phyloP scores from a whole-genome alignment of 768 basidiomycete genomes.

The Crepidotus variabilis region DNA sequence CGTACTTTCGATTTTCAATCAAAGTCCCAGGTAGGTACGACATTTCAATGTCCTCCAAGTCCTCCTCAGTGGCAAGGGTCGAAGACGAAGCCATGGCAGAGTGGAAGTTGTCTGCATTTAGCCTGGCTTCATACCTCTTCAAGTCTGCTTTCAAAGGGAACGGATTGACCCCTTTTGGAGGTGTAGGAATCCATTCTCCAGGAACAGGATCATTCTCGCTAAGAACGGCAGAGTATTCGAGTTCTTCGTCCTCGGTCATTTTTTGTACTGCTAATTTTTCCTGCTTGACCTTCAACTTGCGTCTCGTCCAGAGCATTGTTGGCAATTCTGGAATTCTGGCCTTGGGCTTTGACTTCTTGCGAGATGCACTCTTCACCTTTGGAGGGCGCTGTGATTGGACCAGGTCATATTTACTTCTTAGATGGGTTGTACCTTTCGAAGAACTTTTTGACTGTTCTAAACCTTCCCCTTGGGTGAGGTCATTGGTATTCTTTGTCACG shows the following conservation, averaged over 20 bases:
- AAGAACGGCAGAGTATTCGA: background rate
- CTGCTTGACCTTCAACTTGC: too few relatives aligned
- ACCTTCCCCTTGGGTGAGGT: too few relatives aligned
- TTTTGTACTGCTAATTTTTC: background rate
- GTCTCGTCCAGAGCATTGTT: too few relatives aligned
- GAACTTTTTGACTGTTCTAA: too few relatives aligned
- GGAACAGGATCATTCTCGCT: background rate
- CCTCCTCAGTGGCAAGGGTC: background rate
- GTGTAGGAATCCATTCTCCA: constrained; percentile 4
- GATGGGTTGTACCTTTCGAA: too few relatives aligned
- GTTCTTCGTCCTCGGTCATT: background rate
- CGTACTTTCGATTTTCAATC: constrained; percentile 49
- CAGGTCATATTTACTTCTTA: too few relatives aligned
- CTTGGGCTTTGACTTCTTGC: too few relatives aligned
- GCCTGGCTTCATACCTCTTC: background rate
- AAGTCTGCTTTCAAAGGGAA: background rate
- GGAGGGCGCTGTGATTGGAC: too few relatives aligned
- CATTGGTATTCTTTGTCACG: too few relatives aligned
- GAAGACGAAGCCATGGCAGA: background rate
- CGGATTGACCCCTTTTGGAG: background rate
- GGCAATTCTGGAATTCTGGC: too few relatives aligned
- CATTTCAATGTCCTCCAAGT: constrained; percentile 1
- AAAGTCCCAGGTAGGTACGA: constrained; percentile 39
- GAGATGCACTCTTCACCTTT: too few relatives aligned
- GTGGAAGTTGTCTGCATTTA: background rate